Evolutionary conservation across 1,139 yeast species (phyloP), one percentile per base, ranked within the genome.

Genomic region (Lodderomyces margitis): DNA sequence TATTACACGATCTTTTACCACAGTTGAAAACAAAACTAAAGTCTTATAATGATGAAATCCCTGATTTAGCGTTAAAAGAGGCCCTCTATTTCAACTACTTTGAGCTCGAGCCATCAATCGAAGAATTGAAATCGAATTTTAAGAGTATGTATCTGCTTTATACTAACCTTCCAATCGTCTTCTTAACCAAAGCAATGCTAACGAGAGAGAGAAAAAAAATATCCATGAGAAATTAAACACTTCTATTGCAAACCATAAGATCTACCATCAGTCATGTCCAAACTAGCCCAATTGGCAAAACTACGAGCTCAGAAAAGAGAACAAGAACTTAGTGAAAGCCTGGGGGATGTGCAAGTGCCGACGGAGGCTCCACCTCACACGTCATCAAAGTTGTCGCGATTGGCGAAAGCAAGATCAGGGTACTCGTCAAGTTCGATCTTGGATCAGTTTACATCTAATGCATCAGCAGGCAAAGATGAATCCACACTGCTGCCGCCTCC

Each of bases 31-130:
- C 54, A 24, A 53, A 57, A 43, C 51, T 76, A 34, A 55, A 51
- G 19, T 59, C 60, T 15, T 75, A 70, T 53, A 68, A 69, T 46
- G 63, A 66, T n/a, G 70, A 68, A 7, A 70, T 80, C 40, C 66
- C 71, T 5, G 85, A 80, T 21, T 54, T 65, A 10, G 78, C 74
- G 37, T 61, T 85, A 46, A 77, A 80, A 50, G 85, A 81, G 48
- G 68, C 81, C 0, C 66, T 86, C 11, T 82, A 81, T 70, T 70
- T 68, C 51, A 78, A 80, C 53, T 81, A 81, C 56, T 78, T 78
- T 55, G 81, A 79, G 38, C 52, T 80, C 6, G 78, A 72, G 3
- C 70, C 73, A n/a, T 60, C 87, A 0, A 54, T 80, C 10, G 68
- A 62, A 30, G 83, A 80, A 47, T 57, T 85, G 42, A 75, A 74